Conservation (phyloP, 2,329 filamentous ascomycete genomes). For the Nothophoma quercina region DNA sequence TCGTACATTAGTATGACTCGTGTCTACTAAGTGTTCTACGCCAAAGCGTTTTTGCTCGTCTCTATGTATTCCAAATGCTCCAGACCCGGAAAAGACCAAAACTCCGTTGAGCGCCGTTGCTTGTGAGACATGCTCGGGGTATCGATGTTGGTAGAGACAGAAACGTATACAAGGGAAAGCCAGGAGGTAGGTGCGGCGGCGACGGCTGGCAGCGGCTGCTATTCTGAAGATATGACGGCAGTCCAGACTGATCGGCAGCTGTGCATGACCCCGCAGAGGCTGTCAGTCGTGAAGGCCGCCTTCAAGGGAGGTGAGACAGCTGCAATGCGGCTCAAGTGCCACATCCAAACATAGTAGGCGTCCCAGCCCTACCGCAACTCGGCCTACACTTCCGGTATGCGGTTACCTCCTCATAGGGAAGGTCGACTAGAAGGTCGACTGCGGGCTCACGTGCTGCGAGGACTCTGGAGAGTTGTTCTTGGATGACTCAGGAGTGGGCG, state of each 20-base stretch:
- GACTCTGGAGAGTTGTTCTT: slow-evolving; percentile 50
- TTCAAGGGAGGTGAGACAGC: slow-evolving; percentile 24
- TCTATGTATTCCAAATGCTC: background rate
- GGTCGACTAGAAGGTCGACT: too few relatives aligned
- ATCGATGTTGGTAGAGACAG: slow-evolving; percentile 26
- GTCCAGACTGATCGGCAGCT: slow-evolving; percentile 9
- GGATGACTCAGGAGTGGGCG: slow-evolving; percentile 43
- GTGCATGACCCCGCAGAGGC: slow-evolving; percentile 13
- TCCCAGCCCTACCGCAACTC: slow-evolving; percentile 16
- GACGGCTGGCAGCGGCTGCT: background rate
- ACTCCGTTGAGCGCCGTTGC: slow-evolving; percentile 29
- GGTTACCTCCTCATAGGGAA: slow-evolving; percentile 38
- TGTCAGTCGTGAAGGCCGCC: slow-evolving; percentile 7
- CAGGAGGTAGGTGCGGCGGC: background rate
- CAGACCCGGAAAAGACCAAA: slow-evolving; percentile 1
- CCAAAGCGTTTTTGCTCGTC: slow-evolving; percentile 8
- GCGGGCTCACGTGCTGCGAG: slow-evolving; percentile 49
- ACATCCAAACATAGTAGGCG: slow-evolving; percentile 16
- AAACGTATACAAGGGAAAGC: slow-evolving; percentile 7
- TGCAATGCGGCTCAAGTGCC: slow-evolving; percentile 11
- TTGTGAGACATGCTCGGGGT: slow-evolving; percentile 31
- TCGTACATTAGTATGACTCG: background rate
- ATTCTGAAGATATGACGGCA: slow-evolving; percentile 5
- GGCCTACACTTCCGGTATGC: slow-evolving; percentile 29
- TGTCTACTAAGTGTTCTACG: background rate